Evolutionary conservation across 1,139 yeast species (phyloP).

Genomic region (Geotrichum candidum): DNA sequence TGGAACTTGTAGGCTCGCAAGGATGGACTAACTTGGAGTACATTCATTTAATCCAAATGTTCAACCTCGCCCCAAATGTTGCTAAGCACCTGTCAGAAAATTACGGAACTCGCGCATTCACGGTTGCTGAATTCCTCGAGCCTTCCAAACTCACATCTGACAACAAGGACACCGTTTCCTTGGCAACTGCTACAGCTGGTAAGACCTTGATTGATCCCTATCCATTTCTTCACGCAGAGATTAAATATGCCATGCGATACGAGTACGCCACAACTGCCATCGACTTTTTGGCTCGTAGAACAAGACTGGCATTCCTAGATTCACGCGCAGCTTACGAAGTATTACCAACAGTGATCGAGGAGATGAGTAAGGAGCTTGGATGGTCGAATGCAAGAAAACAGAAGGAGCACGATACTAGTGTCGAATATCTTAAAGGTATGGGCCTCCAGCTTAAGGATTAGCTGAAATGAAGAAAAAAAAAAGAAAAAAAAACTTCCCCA

Average conservation of each 20-base stretch:
- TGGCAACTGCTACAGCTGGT: slow-evolving; percentile 31
- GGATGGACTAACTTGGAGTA: slow-evolving; percentile 62
- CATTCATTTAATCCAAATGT: slow-evolving; percentile 77
- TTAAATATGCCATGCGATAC: slow-evolving; percentile 70
- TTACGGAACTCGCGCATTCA: slow-evolving; percentile 79
- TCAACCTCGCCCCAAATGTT: slow-evolving; percentile 63
- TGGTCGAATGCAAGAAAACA: slow-evolving; percentile 65
- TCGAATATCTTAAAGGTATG: slow-evolving; percentile 39
- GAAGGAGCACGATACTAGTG: slow-evolving; percentile 40
- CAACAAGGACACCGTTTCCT: slow-evolving; percentile 34
- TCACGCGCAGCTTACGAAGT: slow-evolving; percentile 78
- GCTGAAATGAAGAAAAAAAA: too few species aligned
- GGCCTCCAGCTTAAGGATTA: slow-evolving; percentile 30
- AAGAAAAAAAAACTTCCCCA: too few species aligned
- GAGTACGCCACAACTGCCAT: slow-evolving; percentile 86
- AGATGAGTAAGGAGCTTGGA: slow-evolving; percentile 71
- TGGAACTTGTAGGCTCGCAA: slow-evolving; percentile 67
- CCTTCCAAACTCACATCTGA: slow-evolving; percentile 4
- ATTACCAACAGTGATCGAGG: slow-evolving; percentile 77
- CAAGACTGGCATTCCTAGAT: slow-evolving; percentile 87
- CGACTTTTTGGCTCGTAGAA: slow-evolving; percentile 90
- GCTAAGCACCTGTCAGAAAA: slow-evolving; percentile 80
- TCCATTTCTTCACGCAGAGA: slow-evolving; percentile 90
- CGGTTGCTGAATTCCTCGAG: slow-evolving; percentile 54
- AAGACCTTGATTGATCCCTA: slow-evolving; percentile 49